Evolutionary conservation across 805 yeast genomes (phyloP).

Genomic region (Wickerhamomyces strasburgensis): DNA sequence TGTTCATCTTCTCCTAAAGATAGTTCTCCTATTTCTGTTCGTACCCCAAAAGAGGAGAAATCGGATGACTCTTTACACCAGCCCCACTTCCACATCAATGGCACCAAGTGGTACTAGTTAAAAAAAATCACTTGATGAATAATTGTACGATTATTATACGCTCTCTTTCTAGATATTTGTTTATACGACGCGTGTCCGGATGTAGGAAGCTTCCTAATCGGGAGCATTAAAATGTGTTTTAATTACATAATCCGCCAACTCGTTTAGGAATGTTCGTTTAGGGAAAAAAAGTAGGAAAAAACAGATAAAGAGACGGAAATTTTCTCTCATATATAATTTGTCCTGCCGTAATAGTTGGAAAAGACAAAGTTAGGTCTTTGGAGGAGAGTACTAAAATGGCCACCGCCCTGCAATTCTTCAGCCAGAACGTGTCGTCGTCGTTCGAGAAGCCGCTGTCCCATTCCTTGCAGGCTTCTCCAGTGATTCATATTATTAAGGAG

Average conservation of each 20-base stretch:
- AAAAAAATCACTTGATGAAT: too few species aligned
- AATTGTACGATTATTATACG: too few species aligned
- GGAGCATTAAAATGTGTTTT: background rate
- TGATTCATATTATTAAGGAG: slow-evolving; percentile 5
- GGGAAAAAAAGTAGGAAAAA: background rate
- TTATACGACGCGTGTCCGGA: background rate
- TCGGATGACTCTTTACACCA: too few species aligned
- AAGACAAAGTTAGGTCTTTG: too few species aligned
- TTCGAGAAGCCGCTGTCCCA: slow-evolving; percentile 11
- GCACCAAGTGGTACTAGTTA: slow-evolving; percentile 30
- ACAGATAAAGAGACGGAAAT: background rate
- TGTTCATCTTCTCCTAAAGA: too few species aligned
- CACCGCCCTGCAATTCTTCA: slow-evolving; percentile 17
- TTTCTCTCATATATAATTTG: background rate
- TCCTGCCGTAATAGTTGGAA: too few species aligned
- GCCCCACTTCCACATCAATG: slow-evolving; percentile 13
- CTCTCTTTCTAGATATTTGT: too few species aligned
- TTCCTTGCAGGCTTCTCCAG: slow-evolving; percentile 9
- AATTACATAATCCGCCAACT: background rate
- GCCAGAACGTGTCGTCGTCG: slow-evolving; percentile 17
- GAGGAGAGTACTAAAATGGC: too few species aligned
- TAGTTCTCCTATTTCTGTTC: too few species aligned
- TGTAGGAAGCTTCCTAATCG: background rate
- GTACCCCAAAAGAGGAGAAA: too few species aligned
- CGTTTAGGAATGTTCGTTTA: background rate